Percentiles rank a stretch among this genome's conserved stretches.
Evolutionary conservation across 768 basidiomycete species (phyloP).

Genomic region (Mycena crocata): DNA sequence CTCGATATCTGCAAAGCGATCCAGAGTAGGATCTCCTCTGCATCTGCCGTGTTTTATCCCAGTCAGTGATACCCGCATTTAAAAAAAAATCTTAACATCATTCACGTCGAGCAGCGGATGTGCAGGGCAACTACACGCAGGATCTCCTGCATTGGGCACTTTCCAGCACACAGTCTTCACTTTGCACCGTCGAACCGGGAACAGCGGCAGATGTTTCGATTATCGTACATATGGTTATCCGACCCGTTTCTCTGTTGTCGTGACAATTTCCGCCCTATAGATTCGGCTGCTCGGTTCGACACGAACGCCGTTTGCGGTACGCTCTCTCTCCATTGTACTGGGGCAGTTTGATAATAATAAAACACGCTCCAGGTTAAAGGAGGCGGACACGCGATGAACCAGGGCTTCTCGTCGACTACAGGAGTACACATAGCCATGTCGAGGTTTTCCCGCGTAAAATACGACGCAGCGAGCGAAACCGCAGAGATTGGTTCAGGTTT

Average conservation of each 20-base stretch:
- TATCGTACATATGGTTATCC: constrained; percentile 53
- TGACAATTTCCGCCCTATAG: constrained; percentile 40
- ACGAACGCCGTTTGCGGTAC: constrained; percentile 65
- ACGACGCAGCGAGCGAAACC: constrained; percentile 52
- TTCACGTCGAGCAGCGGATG: constrained; percentile 1
- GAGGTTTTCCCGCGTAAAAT: constrained; percentile 58
- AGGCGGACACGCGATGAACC: constrained; percentile 69
- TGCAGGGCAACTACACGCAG: constrained; percentile 48
- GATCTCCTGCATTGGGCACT: constrained; percentile 65
- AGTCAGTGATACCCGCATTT: constrained; percentile 38
- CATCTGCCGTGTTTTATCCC: constrained; percentile 58
- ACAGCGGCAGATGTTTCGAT: constrained; percentile 60
- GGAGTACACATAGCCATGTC: constrained; percentile 71
- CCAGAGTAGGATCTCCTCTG: constrained; percentile 49
- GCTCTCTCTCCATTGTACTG: constrained; percentile 4
- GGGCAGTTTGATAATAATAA: neutral
- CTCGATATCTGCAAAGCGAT: constrained; percentile 51
- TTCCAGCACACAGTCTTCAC: constrained; percentile 58
- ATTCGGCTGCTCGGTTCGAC: constrained; percentile 58
- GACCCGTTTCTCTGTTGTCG: neutral
- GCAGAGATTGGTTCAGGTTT: constrained; percentile 57
- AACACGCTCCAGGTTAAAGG: constrained; percentile 62
- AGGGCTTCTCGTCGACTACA: constrained; percentile 67
- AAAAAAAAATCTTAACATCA: neutral
- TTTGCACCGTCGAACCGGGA: constrained; percentile 71